Conservation (phyloP, 805 yeast species). For the Lipomyces oligophaga region DNA sequence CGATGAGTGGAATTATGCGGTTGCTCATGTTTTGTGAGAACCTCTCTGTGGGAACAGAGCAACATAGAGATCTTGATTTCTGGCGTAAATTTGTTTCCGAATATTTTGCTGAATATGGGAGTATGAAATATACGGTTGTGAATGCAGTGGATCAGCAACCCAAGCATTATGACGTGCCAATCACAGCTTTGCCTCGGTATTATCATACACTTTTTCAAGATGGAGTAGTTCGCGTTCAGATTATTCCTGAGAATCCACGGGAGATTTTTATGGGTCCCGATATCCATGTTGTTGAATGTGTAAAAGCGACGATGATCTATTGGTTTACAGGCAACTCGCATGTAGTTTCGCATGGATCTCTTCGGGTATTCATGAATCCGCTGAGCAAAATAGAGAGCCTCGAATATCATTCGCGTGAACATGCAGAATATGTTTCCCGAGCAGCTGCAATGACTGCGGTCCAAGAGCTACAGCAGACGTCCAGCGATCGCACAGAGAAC, state of each 20-base stretch:
- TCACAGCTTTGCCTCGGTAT: constrained; percentile 61
- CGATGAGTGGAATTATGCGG: constrained; percentile 48
- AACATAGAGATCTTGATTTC: constrained; percentile 44
- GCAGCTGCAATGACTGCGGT: constrained; percentile 9
- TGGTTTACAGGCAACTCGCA: constrained; percentile 68
- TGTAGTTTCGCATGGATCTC: constrained; percentile 57
- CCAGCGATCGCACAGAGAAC: background rate
- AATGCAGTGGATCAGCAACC: constrained; percentile 44
- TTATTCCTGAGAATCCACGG: constrained; percentile 44
- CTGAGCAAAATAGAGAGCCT: constrained; percentile 67
- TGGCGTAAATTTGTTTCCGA: constrained; percentile 51
- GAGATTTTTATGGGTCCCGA: constrained; percentile 55
- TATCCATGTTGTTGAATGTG: constrained; percentile 51
- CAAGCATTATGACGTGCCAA: constrained; percentile 60
- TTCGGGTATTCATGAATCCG: constrained; percentile 60
- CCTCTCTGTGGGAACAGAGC: constrained; percentile 44
- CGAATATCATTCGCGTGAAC: constrained; percentile 52
- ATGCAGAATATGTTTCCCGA: constrained; percentile 41
- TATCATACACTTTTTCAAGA: constrained; percentile 50
- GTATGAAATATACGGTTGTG: constrained; percentile 45
- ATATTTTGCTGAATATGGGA: constrained; percentile 51
- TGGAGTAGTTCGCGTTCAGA: constrained; percentile 51
- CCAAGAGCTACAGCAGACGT: constrained; percentile 9
- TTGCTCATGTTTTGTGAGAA: constrained; percentile 50
- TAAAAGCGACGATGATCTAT: constrained; percentile 47